Evolutionary conservation across 2,329 filamentous ascomycete genomes (phyloP).

Genomic region (Zalaria obscura): DNA sequence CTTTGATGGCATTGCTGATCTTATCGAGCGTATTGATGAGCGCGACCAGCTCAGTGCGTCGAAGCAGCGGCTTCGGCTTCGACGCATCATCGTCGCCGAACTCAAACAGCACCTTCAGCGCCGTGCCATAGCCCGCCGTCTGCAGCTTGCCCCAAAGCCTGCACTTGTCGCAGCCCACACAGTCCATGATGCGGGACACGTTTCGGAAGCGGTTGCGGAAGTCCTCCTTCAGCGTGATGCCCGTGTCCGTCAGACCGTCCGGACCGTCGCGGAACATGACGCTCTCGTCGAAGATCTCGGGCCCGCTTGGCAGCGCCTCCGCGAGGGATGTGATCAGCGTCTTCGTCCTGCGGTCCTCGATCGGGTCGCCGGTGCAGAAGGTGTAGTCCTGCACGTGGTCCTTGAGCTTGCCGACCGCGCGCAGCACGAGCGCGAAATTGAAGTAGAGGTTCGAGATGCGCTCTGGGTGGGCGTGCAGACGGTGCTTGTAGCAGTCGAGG

Average conservation of each 20-base stretch:
- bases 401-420: slow-evolving; percentile 80
- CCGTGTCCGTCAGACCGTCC: slow-evolving; percentile 27
- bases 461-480: slow-evolving; percentile 76
- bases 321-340: slow-evolving; percentile 68
- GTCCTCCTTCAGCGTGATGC: slow-evolving; percentile 77
- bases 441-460: slow-evolving; percentile 97
- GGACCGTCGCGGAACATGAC: slow-evolving; percentile 65
- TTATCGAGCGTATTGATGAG: slow-evolving; percentile 88
- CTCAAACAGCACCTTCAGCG: slow-evolving; percentile 91
- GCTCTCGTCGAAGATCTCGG: slow-evolving; percentile 82
- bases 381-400: slow-evolving; percentile 72
- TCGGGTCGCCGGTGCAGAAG: slow-evolving; percentile 77
- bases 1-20: slow-evolving; percentile 65
- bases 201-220: slow-evolving; percentile 97
- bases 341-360: slow-evolving; percentile 67
- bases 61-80: slow-evolving; percentile 51
- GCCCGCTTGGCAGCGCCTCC: slow-evolving; percentile 48
- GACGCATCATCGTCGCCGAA: slow-evolving; percentile 53
- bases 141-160: slow-evolving; percentile 96
- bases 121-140: slow-evolving; percentile 85
- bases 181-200: slow-evolving; percentile 94
- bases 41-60: slow-evolving; percentile 84
- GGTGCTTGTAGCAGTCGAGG: slow-evolving; percentile 69
- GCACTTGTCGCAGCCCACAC: slow-evolving; percentile 96
- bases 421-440: slow-evolving; percentile 91